phyloP scores from a whole-genome alignment of 176 grass and related monocot genomes.

The Chloris gayana region DNA sequence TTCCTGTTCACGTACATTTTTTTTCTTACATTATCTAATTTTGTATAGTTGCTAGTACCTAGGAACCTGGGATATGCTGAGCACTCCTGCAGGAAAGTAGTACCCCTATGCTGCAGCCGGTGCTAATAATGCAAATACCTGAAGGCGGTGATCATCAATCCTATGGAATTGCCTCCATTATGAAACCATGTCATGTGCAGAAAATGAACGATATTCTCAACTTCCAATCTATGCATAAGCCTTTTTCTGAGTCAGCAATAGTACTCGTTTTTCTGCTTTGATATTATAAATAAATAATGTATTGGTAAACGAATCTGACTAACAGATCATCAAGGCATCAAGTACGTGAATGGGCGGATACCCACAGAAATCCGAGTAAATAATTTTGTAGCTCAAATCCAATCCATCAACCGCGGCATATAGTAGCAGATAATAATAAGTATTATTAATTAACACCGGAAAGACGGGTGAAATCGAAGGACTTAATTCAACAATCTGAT shows the following conservation, averaged over 20 bases:
- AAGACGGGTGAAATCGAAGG: no score
- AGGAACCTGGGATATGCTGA: conserved; percentile 35
- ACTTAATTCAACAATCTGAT: no score
- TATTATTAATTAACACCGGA: no score
- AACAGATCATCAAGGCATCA: background rate
- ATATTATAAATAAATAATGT: background rate
- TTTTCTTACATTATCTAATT: conserved; percentile 25
- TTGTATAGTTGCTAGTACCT: conserved; percentile 52
- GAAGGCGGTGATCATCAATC: conserved; percentile 25
- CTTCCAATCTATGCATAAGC: conserved; percentile 7
- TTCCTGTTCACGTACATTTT: background rate
- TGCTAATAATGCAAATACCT: conserved; percentile 25
- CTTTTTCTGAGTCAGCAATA: conserved; percentile 12
- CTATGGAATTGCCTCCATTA: background rate
- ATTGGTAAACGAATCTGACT: conserved; percentile 6
- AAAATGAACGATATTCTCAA: conserved; percentile 21
- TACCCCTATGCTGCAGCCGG: conserved; percentile 16
- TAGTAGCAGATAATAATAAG: no score
- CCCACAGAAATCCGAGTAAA: no score
- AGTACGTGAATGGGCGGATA: background rate
- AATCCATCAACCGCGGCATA: no score
- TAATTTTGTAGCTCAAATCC: no score
- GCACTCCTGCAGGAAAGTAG: background rate
- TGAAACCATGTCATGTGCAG: conserved; percentile 49
- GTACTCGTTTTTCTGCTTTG: background rate